Conservation (phyloP, 371 early-diverging fungal genomes). For the Dinochytrium kinnereticum region DNA sequence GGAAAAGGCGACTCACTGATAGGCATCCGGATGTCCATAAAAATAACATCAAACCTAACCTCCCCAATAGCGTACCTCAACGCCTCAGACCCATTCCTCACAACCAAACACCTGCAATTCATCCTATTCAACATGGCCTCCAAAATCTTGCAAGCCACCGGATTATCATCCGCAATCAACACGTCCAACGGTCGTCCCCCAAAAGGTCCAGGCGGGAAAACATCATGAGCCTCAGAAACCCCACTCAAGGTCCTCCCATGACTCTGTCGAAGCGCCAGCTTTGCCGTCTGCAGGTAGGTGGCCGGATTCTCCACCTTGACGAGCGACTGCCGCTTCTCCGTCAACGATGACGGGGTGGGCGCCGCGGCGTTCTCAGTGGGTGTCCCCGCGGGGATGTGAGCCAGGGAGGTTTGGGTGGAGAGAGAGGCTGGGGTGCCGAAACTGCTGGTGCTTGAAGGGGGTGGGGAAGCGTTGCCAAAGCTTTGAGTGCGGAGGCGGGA, state of each 20-base stretch:
- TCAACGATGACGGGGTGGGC: too few species aligned
- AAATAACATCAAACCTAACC: constrained; percentile 87
- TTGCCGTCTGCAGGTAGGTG: constrained; percentile 41
- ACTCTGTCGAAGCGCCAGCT: constrained; percentile 32
- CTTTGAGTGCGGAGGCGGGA: constrained; percentile 37
- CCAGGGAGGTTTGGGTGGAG: background rate
- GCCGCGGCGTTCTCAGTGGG: constrained; percentile 15
- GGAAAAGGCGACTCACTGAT: constrained; percentile 67
- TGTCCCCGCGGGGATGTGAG: background rate
- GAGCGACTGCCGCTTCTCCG: background rate
- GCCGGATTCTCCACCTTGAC: constrained; percentile 2
- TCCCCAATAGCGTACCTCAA: constrained; percentile 86
- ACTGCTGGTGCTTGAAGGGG: background rate
- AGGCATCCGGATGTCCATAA: constrained; percentile 94
- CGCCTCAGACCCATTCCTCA: constrained; percentile 89
- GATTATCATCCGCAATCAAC: constrained; percentile 90
- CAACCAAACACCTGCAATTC: constrained; percentile 78
- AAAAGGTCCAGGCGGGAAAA: constrained; percentile 9
- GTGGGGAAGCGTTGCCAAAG: constrained; percentile 20
- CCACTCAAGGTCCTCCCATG: constrained; percentile 27
- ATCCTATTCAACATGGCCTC: constrained; percentile 79
- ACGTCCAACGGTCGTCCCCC: constrained; percentile 45
- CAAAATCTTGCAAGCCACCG: constrained; percentile 83
- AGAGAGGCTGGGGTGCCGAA: background rate
- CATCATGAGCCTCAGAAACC: background rate